Conservation (phyloP, 371 early-diverging fungal genomes). For the Mortierella sp. region DNA sequence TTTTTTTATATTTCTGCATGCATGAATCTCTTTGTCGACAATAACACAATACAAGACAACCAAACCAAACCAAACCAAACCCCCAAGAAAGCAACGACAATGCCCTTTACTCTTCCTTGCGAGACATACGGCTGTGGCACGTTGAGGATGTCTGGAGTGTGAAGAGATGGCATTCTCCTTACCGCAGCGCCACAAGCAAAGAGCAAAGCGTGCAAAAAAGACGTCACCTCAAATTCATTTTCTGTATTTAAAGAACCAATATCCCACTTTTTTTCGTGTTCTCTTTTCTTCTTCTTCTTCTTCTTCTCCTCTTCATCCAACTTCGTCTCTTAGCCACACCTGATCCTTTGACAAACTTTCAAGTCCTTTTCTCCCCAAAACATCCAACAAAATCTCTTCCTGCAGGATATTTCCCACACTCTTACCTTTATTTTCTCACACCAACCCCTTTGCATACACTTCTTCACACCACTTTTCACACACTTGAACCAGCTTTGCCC, state of each 20-base stretch:
- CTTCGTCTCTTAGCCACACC: not conserved
- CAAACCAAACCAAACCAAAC: not conserved
- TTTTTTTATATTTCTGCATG: slow-evolving; percentile 9
- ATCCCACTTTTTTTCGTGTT: not conserved
- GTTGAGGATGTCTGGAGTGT: not conserved
- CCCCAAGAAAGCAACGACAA: not conserved
- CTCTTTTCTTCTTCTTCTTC: not conserved
- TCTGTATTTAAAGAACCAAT: slow-evolving; percentile 3
- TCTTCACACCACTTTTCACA: not conserved
- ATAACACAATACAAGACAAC: not conserved
- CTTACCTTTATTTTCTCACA: not conserved
- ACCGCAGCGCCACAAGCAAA: not conserved
- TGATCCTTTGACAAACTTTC: no score
- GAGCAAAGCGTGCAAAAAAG: not conserved
- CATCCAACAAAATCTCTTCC: not conserved
- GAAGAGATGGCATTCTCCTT: not conserved
- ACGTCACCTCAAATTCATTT: not conserved
- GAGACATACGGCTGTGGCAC: not conserved
- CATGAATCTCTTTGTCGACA: not conserved
- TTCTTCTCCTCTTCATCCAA: not conserved
- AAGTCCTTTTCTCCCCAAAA: not conserved
- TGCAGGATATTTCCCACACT: not conserved
- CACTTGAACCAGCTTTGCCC: not conserved
- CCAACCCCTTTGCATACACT: not conserved
- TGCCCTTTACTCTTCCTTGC: not conserved